Base-by-base conservation (phyloP, 2,329 filamentous ascomycete genomes). In the Nemania sp. region DNA sequence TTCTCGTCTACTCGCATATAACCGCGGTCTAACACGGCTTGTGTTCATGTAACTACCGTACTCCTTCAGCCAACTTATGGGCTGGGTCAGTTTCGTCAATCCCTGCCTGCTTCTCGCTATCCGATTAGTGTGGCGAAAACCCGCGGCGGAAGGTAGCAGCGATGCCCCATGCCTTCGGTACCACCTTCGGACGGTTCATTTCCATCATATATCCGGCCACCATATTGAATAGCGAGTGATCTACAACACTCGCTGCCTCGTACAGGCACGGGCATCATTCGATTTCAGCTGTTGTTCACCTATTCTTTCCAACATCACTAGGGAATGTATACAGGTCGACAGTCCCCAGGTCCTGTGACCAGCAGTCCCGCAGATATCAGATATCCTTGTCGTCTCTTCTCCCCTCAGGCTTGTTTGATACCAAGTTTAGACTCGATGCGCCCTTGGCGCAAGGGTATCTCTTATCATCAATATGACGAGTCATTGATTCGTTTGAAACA, bases 401-500 rank as follows among this genome's bases (percentile, higher is more conserved):
- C 9, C 28, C 9, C 28, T 30, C 30, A 30, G 19, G 5, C 22
- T 42, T 31, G 33, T n/a, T 11, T 40, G 20, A 15, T 22, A 43
- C 22, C 17, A 6, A 11, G 31, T 37, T 49, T 37, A 15, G 19
- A 39, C 22, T 48, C 17, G 33, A n/a, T 22, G 9, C 6, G 14
- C 31, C 26, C 37, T 24, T 26, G 2, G 12, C 5, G 23, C 2
- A 24, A 51, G 15, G 24, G 24, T n/a, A 24, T 44, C 28, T 39
- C 17, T 46, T 39, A 24, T 59, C 49, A 41, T 22, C 7, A 19
- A 14, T 22, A 17, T 26, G 20, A 36, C 14, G 28, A 46, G 42
- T 60, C 48, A 30, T 49, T 40, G 54, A 42, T 47, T 55, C 48
- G 41, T 57, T 47, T 17, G 31, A 47, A 55, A 50, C 44, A 50